phyloP scores from a whole-genome alignment of 306 rosid genomes.

The Ceratonia siliqua region DNA sequence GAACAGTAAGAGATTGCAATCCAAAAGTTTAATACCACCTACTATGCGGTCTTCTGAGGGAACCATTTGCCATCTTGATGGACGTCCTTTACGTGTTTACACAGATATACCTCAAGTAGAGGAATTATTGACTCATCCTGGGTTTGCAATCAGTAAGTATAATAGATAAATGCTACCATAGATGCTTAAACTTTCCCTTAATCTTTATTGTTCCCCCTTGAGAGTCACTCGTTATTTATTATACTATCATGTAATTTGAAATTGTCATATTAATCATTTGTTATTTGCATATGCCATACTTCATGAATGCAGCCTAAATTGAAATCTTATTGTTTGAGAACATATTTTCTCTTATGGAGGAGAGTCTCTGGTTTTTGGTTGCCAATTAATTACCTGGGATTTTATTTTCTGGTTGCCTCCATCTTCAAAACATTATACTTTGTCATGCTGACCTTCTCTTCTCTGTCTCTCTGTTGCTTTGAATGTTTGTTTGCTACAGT shows the following conservation, averaged over 20 bases:
- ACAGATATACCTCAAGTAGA: constrained; percentile 88
- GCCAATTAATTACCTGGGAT: background rate
- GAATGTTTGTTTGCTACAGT: constrained; percentile 50
- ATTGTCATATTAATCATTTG: background rate
- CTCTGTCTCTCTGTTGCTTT: constrained; percentile 21
- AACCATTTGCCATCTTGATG: constrained; percentile 39
- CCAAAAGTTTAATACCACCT: constrained; percentile 34
- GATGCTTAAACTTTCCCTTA: constrained; percentile 20
- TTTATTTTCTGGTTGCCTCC: constrained; percentile 24
- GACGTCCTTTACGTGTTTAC: constrained; percentile 61
- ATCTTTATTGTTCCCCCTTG: background rate
- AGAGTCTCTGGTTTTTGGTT: constrained; percentile 12
- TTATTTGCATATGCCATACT: background rate
- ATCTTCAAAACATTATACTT: background rate
- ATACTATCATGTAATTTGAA: constrained; percentile 1
- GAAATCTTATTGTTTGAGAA: background rate
- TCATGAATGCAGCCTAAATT: background rate
- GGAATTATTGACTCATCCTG: constrained; percentile 75
- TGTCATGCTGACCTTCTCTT: constrained; percentile 30
- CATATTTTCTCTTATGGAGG: constrained; percentile 1
- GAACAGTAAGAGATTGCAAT: constrained; percentile 49
- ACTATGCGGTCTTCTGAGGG: constrained; percentile 32
- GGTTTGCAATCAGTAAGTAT: constrained; percentile 73
- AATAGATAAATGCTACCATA: constrained; percentile 7
- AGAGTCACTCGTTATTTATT: background rate